Base-by-base conservation (phyloP, 2,329 filamentous ascomycete species). In the Drechmeria coniospora region DNA sequence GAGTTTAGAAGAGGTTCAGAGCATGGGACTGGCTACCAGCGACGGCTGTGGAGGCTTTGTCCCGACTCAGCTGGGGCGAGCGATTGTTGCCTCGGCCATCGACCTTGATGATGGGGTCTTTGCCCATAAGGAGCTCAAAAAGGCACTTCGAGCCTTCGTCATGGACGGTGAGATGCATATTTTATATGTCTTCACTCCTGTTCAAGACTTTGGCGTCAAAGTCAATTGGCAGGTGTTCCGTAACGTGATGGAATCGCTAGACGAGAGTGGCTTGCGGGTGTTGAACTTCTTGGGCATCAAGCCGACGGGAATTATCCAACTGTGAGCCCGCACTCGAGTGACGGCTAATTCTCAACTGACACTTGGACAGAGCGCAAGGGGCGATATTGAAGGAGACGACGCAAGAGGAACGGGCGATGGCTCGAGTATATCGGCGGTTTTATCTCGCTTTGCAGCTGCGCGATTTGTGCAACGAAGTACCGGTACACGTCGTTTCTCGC, bases 161-260 rank as follows among this genome's bases (percentile, higher is more conserved):
- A 74, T 86, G 68, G 78, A 84, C 42, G 74, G 77, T 4, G 79
- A 86, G 36, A 75, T 86, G 72, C 79, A 84, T 41, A 65, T 81
- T 9, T 63, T 83, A 25, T 86, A 84, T 45, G 73, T 71, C 21
- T 83, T 84, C 36, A 83, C 79, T 0, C 79, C 79, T 0, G 64
- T 84, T 2, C 72, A 80, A 26, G 59, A 67, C 26, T 54, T 59
- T 15, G 56, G 54, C 2, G 52, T 62, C 3, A 54, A 59, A 7
- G 63, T 84, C 31, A 76, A 82, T 40, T 84, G 79, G 79, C 66
- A 68, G 28, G 65, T 74, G 1, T 83, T 81, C 39, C 68, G 75
- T 26, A 68, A 77, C 35, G 74, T 80, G 46, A 65, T 84, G 49
- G 76, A 82, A 34, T 42, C 49, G 2, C 60, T 84, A 3, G 75